Base-by-base conservation (phyloP, 306 rosid species). In the Clitoria ternatea region DNA sequence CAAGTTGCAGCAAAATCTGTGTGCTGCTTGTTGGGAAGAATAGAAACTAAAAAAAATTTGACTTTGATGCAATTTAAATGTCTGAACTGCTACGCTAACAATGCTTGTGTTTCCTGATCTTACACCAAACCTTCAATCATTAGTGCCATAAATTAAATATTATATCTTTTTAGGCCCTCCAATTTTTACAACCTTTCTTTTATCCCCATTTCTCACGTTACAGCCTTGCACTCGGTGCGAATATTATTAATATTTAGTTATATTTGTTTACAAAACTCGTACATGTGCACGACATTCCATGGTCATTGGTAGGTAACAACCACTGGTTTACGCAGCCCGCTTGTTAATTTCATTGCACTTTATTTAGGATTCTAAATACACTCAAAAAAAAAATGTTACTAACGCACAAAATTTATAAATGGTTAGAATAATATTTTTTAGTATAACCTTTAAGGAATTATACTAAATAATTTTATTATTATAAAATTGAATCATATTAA, bases 71-170 rank as follows among this genome's bases (percentile, higher is more conserved):
- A 52, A 49, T 49, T 69, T 18, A 26, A 52, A 63, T 19, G 59
- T 55, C 11, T 12, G 45, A 62, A 23, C 42, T 57, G 22, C 61
- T 24, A 54, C 54, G 29, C 62, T 60, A 70, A 79, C 53, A 18
- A 77, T 43, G 72, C 70, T 23, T 40, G 61, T 86, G 96, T 78
- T 78, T 84, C 96, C 86, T 73, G 82, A 74, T 86, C 82, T 70
- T 57, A 48, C 80, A 71, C 85, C 81, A 79, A 78, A 43, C 17
- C 76, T 22, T 82, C 88, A 84, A 86, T 82, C 72, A 86, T 84
- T 74, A 77, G 74, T 27, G 40, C 30, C 53, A 23, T 69, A 63
- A 55, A 49, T 68, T 61, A 27, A 79, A 36, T 66, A 70, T 3
- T 54, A 53, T 77, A 74, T 79, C 48, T 23, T 57, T 56, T 7